Conservation (phyloP, 1,139 yeast genomes). For the Lodderomyces jiufengensis region DNA sequence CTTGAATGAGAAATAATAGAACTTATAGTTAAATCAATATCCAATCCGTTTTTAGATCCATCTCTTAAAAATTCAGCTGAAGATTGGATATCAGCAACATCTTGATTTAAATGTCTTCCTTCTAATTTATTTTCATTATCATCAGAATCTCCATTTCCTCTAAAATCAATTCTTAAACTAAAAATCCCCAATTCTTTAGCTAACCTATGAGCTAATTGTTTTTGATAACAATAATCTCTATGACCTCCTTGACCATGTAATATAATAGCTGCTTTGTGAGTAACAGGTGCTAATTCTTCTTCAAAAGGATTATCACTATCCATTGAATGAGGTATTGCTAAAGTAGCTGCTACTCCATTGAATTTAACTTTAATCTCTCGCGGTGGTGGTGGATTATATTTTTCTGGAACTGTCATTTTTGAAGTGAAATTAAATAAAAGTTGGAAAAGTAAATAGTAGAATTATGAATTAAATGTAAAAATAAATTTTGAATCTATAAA, state of each 20-base stretch:
- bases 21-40: conserved; percentile 44
- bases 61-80: conserved; percentile 44
- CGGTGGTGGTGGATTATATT: conserved; percentile 17
- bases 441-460: too few species aligned
- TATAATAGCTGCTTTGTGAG: conserved; percentile 38
- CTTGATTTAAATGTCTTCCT: conserved; percentile 63
- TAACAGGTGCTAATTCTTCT: conserved; percentile 33
- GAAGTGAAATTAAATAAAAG: conserved; percentile 3
- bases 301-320: conserved; percentile 23
- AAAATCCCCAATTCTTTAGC: conserved; percentile 59
- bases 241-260: conserved; percentile 86
- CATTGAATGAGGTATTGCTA: conserved; percentile 37
- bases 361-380: conserved; percentile 36
- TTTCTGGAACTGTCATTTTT: background rate
- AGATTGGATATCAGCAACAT: conserved; percentile 62
- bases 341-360: conserved; percentile 38
- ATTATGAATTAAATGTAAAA: too few species aligned
- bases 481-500: too few species aligned
- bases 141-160: conserved; percentile 80
- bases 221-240: conserved; percentile 74
- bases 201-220: conserved; percentile 55
- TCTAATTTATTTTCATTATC: conserved; percentile 37
- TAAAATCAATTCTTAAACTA: conserved; percentile 74
- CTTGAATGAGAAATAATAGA: conserved; percentile 74
- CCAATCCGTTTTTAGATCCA: conserved; percentile 34